Evolutionary conservation across 768 basidiomycete genomes (phyloP), one percentile per base, ranked within the genome.

Genomic region (Rhodosporidiobolus sp.): DNA sequence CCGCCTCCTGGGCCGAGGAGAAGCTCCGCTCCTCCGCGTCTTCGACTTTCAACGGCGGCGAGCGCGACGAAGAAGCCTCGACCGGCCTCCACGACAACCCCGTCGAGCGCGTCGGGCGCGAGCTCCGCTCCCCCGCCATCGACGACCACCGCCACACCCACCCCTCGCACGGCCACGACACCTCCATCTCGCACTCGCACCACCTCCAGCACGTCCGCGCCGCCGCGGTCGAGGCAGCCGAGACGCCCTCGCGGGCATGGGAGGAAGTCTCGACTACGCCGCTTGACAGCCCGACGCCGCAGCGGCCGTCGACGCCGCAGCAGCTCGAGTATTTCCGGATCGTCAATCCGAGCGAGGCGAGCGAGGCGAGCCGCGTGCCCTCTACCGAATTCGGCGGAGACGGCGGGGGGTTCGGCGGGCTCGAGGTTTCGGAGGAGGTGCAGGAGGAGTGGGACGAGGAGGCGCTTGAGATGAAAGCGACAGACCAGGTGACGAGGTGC

Each of bases 1-100:
- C 87, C 24, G 88, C 32, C 8, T 22, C 32, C 28, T 83, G 86
- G 14, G 81, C 90, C 43, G 85, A 90, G 50, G 90, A 90, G 2
- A 90, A 90, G 52, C 66, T 76, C 32, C 28, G 28, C 34, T 34
- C 53, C 55, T 54, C 38, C 28, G 35, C 49, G 34, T 8, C 38
- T 35, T 65, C 52, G 62, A 56, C 30, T 28, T 55, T 30, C 57
- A 35, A 22, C 57, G 59, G 61, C 30, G 55, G 34, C n/a, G 28
- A 28, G 16, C 17, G 45, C 3, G 45, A 53, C 10, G 57, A 26
- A 28, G 32, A 12, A 5, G 7, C 22, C 35, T 7, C 3, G 24
- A 7, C 22, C 34, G 28, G 17, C 34, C 19, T 38, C 19, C 22
- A 12, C 34, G 59, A 60, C 8, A 35, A 52, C 43, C 14, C 59